Conservation (phyloP, 2,329 filamentous ascomycete genomes). For the Geosmithia flava region DNA sequence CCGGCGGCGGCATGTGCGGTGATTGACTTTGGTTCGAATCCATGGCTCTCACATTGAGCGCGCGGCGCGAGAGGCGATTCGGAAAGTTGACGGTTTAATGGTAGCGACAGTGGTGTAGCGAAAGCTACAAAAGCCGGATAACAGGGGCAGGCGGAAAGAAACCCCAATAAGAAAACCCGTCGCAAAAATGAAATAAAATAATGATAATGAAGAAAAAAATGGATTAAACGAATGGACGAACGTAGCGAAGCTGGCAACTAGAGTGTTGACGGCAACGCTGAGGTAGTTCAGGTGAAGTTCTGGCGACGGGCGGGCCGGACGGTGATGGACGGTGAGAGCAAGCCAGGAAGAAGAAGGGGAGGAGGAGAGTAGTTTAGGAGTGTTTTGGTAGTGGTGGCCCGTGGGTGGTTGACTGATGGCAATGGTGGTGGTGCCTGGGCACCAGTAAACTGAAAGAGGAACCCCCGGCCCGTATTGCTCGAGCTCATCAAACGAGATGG, state of each 20-base stretch:
- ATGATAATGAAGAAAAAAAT: background rate
- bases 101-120: background rate
- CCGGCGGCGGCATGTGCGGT: constrained; percentile 2
- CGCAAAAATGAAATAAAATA: constrained; percentile 1
- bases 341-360: background rate
- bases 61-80: background rate
- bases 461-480: background rate
- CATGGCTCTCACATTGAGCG: constrained; percentile 18
- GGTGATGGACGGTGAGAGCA: constrained; percentile 2
- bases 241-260: background rate
- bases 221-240: constrained; percentile 4
- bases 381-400: background rate
- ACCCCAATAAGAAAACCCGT: too few species aligned
- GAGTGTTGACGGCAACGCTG: background rate
- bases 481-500: background rate
- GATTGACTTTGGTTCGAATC: constrained; percentile 15
- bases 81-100: background rate
- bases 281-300: constrained; percentile 4
- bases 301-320: constrained; percentile 3
- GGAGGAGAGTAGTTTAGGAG: background rate
- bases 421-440: too few species aligned
- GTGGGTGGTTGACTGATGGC: too few species aligned
- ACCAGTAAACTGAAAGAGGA: background rate
- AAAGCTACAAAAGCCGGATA: background rate
- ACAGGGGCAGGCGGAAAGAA: too few species aligned